Conservation (phyloP, 768 basidiomycete genomes). For the Tubosaeta sp. region DNA sequence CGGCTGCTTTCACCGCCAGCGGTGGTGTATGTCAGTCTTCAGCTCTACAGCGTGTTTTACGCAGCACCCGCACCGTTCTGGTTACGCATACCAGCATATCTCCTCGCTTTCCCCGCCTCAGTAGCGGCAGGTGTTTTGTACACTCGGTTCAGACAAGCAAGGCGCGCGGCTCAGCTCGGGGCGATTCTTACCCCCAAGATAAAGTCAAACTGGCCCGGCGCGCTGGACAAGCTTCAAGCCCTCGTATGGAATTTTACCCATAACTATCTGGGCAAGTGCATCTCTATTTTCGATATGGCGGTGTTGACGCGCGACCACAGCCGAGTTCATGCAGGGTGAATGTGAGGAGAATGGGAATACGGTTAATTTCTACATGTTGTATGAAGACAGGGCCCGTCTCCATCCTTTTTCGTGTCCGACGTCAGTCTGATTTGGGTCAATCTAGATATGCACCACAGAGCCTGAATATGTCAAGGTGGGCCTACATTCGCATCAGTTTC, state of each 20-base stretch:
- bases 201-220: constrained; percentile 39
- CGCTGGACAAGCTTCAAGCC: constrained; percentile 41
- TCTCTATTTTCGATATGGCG: not conserved
- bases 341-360: constrained; percentile 23
- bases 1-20: constrained; percentile 19
- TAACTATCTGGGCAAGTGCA: constrained; percentile 46
- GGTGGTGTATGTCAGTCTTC: constrained; percentile 10
- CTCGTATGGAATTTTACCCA: constrained; percentile 36
- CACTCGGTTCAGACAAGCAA: constrained; percentile 40
- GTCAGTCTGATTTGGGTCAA: not conserved
- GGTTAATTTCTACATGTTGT: constrained; percentile 16
- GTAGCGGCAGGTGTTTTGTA: constrained; percentile 32
- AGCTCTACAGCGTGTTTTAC: constrained; percentile 7
- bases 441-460: constrained; percentile 35
- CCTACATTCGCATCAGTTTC: not conserved
- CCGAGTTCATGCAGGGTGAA: constrained; percentile 9
- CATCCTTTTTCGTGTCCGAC: not conserved
- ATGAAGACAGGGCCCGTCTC: constrained; percentile 25
- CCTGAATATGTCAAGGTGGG: constrained; percentile 39
- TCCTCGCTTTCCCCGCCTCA: constrained; percentile 24
- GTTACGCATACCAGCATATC: constrained; percentile 13
- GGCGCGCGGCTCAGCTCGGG: constrained; percentile 41
- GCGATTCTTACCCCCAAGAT: constrained; percentile 42
- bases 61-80: constrained; percentile 6
- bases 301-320: constrained; percentile 6